Base-by-base conservation (phyloP, 352 stramenopile genomes). In the Globisporangium radiosum region DNA sequence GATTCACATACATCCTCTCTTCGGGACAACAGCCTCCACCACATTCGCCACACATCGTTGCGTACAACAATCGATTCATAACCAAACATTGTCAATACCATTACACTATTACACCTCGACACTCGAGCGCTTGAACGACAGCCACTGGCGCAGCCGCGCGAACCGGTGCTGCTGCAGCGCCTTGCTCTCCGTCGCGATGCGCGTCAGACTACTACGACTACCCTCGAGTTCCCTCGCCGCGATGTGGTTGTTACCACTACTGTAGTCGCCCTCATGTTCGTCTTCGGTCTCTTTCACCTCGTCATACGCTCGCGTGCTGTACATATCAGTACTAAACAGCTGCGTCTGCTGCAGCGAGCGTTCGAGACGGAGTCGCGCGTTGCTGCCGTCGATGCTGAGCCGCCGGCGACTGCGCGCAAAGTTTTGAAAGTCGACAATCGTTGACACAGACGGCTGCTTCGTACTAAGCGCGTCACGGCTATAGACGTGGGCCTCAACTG, bases 391-490 rank as follows among this genome's bases (percentile, higher is more conserved):
- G 9, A 60, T 13, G 19, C 55, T 60, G 44, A 42, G 52, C n/a
- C 55, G 47, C n/a, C 55, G 44, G 7, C 55, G 44, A 37, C 55
- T 60, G 0, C 55, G 49, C 19, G 49, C 15, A 37, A 62, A 62
- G 43, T 62, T 62, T 9, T 57, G 40, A 11, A 62, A 62, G 15
- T 62, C 57, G n/a, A 51, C 42, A 42, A 62, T 57, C 4, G 38
- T 51, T 15, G 43, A 33, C 33, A 51, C 13, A 3, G 50, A 7
- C 15, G 42, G 33, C 15, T 33, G 43, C 14, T 19, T 19, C 17
- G 15, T 14, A 10, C 39, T 56, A 0, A 36, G 36, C 10, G n/a
- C 36, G 11, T 7, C 39, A 15, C 40, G 14, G 0, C 37, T 39
- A 49, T 39, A 52, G 17, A 14, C 3, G 5, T 36, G 39, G 39